Evolutionary conservation across 2,329 filamentous ascomycete species (phyloP).

Genomic region (Metarhizium album): DNA sequence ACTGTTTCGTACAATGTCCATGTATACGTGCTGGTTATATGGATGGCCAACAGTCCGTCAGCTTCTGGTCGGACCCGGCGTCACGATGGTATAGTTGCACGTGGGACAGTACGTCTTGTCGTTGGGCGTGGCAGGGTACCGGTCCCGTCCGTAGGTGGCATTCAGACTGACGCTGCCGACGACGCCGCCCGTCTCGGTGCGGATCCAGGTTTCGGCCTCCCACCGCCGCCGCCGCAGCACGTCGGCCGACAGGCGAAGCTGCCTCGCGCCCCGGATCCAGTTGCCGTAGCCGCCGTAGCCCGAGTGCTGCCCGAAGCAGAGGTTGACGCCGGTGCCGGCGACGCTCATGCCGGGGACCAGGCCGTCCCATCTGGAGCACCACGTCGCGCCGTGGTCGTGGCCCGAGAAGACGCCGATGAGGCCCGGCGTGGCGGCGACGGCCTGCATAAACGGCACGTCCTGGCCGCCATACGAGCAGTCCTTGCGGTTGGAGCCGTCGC

Average conservation of each 20-base stretch:
- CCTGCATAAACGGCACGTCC: conserved; percentile 53
- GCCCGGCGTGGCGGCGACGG: conserved; percentile 41
- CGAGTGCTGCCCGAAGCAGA: conserved; percentile 54
- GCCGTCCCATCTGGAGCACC: conserved; percentile 42
- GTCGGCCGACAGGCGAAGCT: conserved; percentile 37
- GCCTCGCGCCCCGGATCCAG: conserved; percentile 50
- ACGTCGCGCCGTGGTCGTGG: conserved; percentile 55
- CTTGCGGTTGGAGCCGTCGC: conserved; percentile 24
- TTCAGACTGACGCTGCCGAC: conserved; percentile 46
- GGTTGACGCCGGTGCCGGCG: conserved; percentile 31
- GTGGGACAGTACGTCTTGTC: conserved; percentile 20
- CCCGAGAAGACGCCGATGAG: conserved; percentile 51
- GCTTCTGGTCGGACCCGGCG: conserved; percentile 7
- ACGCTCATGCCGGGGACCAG: conserved; percentile 22
- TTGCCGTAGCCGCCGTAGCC: conserved; percentile 61
- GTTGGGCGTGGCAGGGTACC: conserved; percentile 35
- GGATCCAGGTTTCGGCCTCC: conserved; percentile 48
- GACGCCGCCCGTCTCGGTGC: conserved; percentile 43
- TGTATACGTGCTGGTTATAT: too few relatives aligned
- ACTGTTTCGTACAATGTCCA: too few relatives aligned
- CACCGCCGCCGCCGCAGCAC: conserved; percentile 20
- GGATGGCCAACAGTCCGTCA: too few relatives aligned
- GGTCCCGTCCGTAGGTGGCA: conserved; percentile 45
- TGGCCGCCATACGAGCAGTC: conserved; percentile 35
- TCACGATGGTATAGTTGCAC: conserved; percentile 9